A percentile compares a stretch with the other conserved stretches of the same genome.
phyloP scores from a whole-genome alignment of 495 filamentous ascomycete genomes.

The Hypoxylon fragiforme region DNA sequence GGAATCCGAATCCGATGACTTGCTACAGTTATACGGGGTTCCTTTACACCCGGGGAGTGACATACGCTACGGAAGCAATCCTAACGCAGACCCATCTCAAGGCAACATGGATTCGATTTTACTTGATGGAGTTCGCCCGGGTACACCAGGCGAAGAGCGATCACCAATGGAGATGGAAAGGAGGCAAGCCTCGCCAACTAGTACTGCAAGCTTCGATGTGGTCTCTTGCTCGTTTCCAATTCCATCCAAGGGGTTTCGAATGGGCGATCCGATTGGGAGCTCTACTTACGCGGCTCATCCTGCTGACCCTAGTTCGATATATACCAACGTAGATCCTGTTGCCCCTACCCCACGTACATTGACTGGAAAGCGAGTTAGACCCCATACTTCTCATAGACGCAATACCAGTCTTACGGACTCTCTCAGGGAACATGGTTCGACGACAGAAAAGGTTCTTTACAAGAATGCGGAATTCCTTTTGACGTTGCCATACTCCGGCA shows the following conservation, averaged over 20 bases:
- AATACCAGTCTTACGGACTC: conserved; percentile 77
- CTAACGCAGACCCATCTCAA: conserved; percentile 53
- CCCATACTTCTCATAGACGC: conserved; percentile 51
- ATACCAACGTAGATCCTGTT: conserved; percentile 48
- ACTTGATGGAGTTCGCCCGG: conserved; percentile 43
- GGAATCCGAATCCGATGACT: conserved; percentile 43
- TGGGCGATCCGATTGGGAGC: conserved; percentile 46
- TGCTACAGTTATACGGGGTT: conserved; percentile 47
- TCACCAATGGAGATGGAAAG: conserved; percentile 32
- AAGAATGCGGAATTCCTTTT: conserved; percentile 61
- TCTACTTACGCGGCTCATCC: conserved; percentile 65
- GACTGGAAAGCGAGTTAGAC: conserved; percentile 56
- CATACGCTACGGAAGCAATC: conserved; percentile 40
- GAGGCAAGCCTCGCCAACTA: conserved; percentile 52
- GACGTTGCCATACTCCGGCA: conserved; percentile 72
- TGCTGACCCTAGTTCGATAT: conserved; percentile 55
- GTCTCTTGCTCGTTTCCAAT: conserved; percentile 86
- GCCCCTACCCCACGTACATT: conserved; percentile 57
- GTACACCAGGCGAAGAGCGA: conserved; percentile 43
- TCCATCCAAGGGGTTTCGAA: conserved; percentile 63
- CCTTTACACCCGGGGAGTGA: conserved; percentile 34
- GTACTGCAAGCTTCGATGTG: conserved; percentile 61
- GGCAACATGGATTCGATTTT: conserved; percentile 51
- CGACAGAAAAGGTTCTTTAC: conserved; percentile 51
- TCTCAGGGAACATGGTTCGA: conserved; percentile 68